Conservation (phyloP, 2,329 filamentous ascomycete species). For the Alternaria incomplexa region DNA sequence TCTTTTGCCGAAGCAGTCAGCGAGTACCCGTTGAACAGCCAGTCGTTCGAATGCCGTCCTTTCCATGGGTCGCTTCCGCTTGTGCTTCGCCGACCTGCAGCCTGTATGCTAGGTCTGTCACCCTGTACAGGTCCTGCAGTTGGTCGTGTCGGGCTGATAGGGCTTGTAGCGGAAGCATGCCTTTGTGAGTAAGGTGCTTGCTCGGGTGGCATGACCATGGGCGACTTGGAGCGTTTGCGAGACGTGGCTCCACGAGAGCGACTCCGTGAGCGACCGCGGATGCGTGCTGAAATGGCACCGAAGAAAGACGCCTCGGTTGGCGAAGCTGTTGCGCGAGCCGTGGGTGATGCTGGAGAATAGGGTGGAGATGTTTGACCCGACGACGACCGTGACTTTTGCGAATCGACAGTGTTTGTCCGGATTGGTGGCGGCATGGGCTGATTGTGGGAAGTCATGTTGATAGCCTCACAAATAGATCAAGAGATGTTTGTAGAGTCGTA, state of each 20-base stretch:
- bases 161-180: conserved; percentile 13
- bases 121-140: conserved; percentile 21
- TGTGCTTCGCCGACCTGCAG: conserved; percentile 32
- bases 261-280: conserved; percentile 44
- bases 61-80: conserved; percentile 44
- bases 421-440: conserved; percentile 39
- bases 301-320: conserved; percentile 45
- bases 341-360: conserved; percentile 27
- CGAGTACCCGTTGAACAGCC: conserved; percentile 48
- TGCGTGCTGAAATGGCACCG: conserved; percentile 41
- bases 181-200: conserved; percentile 14
- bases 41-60: conserved; percentile 48
- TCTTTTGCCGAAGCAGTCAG: conserved; percentile 46
- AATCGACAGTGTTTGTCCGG: conserved; percentile 38
- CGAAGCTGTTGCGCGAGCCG: conserved; percentile 25
- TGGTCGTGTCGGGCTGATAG: conserved; percentile 13
- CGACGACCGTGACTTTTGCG: conserved; percentile 32
- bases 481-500: conserved; percentile 1
- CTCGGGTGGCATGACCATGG: conserved; percentile 38
- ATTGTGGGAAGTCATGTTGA: conserved; percentile 32
- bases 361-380: conserved; percentile 33
- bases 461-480: not conserved
- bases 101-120: conserved; percentile 31
- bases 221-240: conserved; percentile 41
- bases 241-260: conserved; percentile 31